Percentiles rank a stretch among this genome's conserved stretches.
phyloP scores from a whole-genome alignment of 2,329 filamentous ascomycete species.

The Cercospora zeae-maydis region DNA sequence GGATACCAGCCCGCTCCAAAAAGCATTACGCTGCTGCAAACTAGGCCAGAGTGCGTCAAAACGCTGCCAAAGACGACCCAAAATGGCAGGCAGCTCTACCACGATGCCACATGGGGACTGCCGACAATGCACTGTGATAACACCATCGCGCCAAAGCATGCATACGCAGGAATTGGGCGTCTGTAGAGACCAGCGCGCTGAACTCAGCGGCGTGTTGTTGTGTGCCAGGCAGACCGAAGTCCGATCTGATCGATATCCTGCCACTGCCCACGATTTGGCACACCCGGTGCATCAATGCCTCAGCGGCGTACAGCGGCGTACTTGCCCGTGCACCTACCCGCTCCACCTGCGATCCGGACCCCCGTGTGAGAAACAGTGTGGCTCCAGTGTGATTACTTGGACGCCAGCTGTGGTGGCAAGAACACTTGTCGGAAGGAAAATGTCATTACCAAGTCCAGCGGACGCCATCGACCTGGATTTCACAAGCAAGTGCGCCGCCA shows the following conservation, averaged over 20 bases:
- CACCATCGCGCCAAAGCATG: neutral
- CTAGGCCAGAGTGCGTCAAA: neutral
- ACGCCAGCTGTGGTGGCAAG: neutral
- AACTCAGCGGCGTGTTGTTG: neutral
- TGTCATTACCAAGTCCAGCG: neutral
- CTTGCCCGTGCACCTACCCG: neutral
- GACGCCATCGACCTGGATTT: neutral
- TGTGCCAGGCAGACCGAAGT: neutral
- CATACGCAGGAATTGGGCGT: neutral
- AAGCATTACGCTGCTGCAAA: neutral
- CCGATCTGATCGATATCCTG: neutral
- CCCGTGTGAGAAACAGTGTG: neutral
- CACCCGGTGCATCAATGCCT: neutral
- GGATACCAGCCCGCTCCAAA: neutral
- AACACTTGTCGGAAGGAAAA: neutral
- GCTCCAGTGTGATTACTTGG: neutral
- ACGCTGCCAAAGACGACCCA: neutral
- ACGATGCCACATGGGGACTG: conserved; percentile 1
- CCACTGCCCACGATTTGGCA: neutral
- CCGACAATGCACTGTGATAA: conserved; percentile 9
- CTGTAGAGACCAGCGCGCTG: neutral
- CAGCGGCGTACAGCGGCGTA: neutral
- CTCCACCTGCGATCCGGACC: neutral
- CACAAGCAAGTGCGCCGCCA: neutral
- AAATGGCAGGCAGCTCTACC: neutral